These are phyloP conservation scores for Didymella lethalis DNA, from an alignment of 2,329 filamentous ascomycete genomes.

Conservation along the genomic window DNA sequence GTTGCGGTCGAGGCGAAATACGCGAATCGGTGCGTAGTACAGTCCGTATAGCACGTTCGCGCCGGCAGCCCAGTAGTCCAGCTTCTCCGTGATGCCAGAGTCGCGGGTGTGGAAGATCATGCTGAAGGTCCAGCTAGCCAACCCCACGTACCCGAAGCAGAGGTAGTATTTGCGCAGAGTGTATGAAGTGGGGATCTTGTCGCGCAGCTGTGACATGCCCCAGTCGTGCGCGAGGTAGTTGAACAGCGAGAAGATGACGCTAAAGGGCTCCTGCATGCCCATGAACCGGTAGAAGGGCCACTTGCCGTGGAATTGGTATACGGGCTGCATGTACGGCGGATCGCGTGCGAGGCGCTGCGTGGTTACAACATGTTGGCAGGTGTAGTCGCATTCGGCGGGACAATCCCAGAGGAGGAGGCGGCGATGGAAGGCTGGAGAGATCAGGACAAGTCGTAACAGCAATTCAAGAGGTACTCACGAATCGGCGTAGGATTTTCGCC, in stretches of 20 bases:
- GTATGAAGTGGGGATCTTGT: slow-evolving; percentile 75
- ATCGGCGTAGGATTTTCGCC: slow-evolving; percentile 68
- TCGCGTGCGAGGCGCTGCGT: slow-evolving; percentile 70
- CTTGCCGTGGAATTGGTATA: slow-evolving; percentile 97
- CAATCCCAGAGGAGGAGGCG: slow-evolving; percentile 93
- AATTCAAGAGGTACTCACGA: slow-evolving; percentile 63
- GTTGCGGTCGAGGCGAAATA: slow-evolving; percentile 79
- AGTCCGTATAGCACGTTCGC: slow-evolving; percentile 89
- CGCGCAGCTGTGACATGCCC: slow-evolving; percentile 75
- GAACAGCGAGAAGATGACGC: slow-evolving; percentile 88
- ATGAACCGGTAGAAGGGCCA: slow-evolving; percentile 94
- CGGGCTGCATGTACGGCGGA: slow-evolving; percentile 68
- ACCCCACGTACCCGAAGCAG: slow-evolving; percentile 78
- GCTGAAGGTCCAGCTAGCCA: slow-evolving; percentile 85
- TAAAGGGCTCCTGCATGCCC: slow-evolving; percentile 94
- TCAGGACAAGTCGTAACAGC: neutral
- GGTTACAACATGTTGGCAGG: slow-evolving; percentile 94
- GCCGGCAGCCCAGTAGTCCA: slow-evolving; percentile 96
- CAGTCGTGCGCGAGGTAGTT: slow-evolving; percentile 87
- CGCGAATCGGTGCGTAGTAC: slow-evolving; percentile 81
- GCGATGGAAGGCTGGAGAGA: slow-evolving; percentile 74
- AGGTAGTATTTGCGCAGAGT: slow-evolving; percentile 82
- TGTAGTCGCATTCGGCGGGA: slow-evolving; percentile 94
- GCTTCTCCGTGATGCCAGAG: slow-evolving; percentile 83
- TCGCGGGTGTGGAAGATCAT: slow-evolving; percentile 93